phyloP scores from a whole-genome alignment of 2,329 filamentous ascomycete genomes.

The Tolypocladium album region DNA sequence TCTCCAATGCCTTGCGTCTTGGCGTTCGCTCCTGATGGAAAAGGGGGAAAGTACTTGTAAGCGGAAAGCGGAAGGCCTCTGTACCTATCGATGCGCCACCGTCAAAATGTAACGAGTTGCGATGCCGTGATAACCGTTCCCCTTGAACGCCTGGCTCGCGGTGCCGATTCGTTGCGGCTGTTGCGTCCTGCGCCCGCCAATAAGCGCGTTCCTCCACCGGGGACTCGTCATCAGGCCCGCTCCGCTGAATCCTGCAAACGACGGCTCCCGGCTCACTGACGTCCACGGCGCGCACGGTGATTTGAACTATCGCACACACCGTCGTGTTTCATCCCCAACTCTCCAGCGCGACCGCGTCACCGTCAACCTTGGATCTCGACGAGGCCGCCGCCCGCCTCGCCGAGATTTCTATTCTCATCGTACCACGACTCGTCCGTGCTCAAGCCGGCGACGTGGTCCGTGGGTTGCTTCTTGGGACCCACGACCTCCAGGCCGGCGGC shows the following conservation, averaged over 20 bases:
- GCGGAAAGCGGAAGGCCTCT: neutral
- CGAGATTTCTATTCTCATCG: constrained; percentile 12
- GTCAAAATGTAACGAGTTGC: constrained; percentile 5
- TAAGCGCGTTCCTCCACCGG: neutral
- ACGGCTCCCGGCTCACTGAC: neutral
- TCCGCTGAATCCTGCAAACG: neutral
- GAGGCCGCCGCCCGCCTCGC: neutral
- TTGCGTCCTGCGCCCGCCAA: neutral
- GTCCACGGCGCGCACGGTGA: neutral
- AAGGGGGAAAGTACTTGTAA: too few species aligned
- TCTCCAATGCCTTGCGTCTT: neutral
- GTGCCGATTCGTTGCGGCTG: neutral
- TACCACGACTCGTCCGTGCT: constrained; percentile 22
- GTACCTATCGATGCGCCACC: constrained; percentile 1
- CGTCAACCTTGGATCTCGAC: constrained; percentile 4
- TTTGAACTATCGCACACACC: neutral
- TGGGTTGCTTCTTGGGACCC: constrained; percentile 10
- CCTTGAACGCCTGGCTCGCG: constrained; percentile 6
- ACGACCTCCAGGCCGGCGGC: constrained; percentile 63
- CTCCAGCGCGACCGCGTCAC: neutral
- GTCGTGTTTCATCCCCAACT: neutral
- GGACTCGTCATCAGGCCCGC: neutral
- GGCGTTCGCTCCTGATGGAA: neutral
- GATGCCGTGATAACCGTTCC: constrained; percentile 12
- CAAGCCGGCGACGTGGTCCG: constrained; percentile 2